phyloP scores from a whole-genome alignment of 495 filamentous ascomycete genomes.

The Hypoxylon subgilvum region DNA sequence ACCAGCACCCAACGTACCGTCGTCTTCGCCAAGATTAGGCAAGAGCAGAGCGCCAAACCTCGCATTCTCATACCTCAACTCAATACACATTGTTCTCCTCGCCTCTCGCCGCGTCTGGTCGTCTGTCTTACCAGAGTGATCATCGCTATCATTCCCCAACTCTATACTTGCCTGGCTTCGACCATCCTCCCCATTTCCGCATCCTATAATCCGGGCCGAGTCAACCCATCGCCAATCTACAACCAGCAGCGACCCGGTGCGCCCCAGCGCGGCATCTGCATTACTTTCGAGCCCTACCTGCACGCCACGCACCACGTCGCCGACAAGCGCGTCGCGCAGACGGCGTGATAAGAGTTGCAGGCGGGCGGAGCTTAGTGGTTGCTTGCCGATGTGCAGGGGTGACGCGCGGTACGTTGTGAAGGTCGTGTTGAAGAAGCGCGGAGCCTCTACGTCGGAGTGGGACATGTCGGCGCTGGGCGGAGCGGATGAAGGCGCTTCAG shows the following conservation, averaged over 20 bases:
- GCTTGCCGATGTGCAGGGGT: constrained; percentile 47
- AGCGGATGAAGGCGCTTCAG: constrained; percentile 10
- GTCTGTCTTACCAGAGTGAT: neutral
- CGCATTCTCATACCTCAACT: constrained; percentile 50
- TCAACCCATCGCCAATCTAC: constrained; percentile 43
- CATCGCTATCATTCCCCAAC: constrained; percentile 15
- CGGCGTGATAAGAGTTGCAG: constrained; percentile 46
- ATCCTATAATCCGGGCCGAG: constrained; percentile 6
- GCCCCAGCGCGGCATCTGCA: constrained; percentile 38
- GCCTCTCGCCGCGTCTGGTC: constrained; percentile 11
- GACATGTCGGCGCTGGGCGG: constrained; percentile 8
- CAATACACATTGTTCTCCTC: constrained; percentile 45
- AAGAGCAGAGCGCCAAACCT: constrained; percentile 49
- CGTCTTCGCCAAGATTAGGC: constrained; percentile 33
- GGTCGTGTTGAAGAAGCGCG: constrained; percentile 56
- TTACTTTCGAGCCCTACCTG: constrained; percentile 47
- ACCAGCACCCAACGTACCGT: neutral
- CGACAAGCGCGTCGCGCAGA: constrained; percentile 52
- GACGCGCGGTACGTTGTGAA: constrained; percentile 56
- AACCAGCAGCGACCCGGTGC: constrained; percentile 46
- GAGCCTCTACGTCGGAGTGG: constrained; percentile 14
- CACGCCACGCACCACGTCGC: constrained; percentile 57
- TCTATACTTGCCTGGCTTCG: constrained; percentile 6
- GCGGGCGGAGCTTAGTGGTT: constrained; percentile 29
- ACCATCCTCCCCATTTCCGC: neutral